Percentiles rank a stretch among this genome's conserved stretches.
phyloP scores from a whole-genome alignment of 495 filamentous ascomycete species.

The Neurospora tetraspora region DNA sequence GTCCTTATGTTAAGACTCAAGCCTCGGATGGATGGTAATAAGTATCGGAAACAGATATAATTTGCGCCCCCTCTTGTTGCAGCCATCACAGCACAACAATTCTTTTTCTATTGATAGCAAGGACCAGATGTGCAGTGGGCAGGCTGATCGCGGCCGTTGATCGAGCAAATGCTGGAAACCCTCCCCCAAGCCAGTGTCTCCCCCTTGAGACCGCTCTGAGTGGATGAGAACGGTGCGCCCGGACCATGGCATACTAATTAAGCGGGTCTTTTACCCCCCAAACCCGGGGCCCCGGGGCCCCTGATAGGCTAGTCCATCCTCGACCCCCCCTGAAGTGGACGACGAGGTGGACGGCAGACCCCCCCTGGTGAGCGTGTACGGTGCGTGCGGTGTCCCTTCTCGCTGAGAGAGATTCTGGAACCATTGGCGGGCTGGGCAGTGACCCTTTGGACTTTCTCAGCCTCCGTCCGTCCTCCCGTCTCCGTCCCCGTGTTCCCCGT shows the following conservation, averaged over 20 bases:
- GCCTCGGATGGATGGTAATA: background rate
- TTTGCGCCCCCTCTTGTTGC: background rate
- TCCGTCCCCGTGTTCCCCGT: too few relatives aligned
- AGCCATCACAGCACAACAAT: background rate
- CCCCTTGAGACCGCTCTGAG: background rate
- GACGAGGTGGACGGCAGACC: background rate
- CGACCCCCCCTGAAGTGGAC: background rate
- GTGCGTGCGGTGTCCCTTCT: background rate
- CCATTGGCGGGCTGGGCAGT: background rate
- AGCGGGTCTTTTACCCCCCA: background rate
- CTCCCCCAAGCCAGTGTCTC: background rate
- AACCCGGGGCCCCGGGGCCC: background rate
- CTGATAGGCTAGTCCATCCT: conserved; percentile 1
- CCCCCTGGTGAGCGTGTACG: too few relatives aligned
- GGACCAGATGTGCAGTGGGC: background rate
- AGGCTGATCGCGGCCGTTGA: background rate
- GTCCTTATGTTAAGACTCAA: background rate
- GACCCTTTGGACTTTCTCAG: background rate
- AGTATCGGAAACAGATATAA: background rate
- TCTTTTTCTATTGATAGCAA: background rate
- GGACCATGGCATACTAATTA: background rate
- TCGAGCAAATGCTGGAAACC: background rate
- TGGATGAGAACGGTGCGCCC: background rate
- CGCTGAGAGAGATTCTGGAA: background rate
- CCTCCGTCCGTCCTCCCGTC: background rate